Evolutionary conservation across 2,329 filamentous ascomycete genomes (phyloP), one percentile per base, ranked within the genome.

Genomic region (Trichoderma simmonsii): DNA sequence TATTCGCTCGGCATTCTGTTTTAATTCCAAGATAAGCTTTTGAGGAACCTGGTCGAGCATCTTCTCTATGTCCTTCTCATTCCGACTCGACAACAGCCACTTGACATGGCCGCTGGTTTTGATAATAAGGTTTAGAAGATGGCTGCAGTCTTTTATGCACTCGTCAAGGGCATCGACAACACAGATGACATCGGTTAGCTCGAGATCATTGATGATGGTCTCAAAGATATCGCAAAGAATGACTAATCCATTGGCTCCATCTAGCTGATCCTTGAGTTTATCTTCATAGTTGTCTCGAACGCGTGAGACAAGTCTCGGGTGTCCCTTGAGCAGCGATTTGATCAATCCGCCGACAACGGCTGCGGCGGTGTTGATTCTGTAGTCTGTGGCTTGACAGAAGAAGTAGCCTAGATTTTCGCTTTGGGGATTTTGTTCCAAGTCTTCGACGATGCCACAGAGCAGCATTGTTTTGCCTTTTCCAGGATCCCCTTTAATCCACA

Each of bases 381-480:
- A 24, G 60, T 85, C 71, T 48, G 74, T 39, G 11, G 65, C 54
- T 54, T 67, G 71, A 6, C 68, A 70, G 21, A 71, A 65, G 68
- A 73, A 71, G 14, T 67, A 61, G 12, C 24, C 51, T n/a, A 81
- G 5, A 7, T 32, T 48, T 14, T 36, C 34, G 6, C 7, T 51
- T 7, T 28, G 4, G 14, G 62, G 39, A 6, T 61, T 21, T 1
- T 26, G 28, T 54, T 51, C 34, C 1, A 65, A 34, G 7, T 73
- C 36, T 21, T 66, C 24, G 43, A 83, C 78, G 26, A 84, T 80
- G 12, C 81, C 80, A 15, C 77, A 80, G 0, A 84, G 72, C 6
- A 85, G 75, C 82, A 85, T 85, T 0, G 83, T 85, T 75, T 85
- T 85, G 39, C 83, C 83, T 48, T 82, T 85, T 3, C 83, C 83